These are phyloP conservation scores for Tephrocybe sp. DNA, from an alignment of 768 basidiomycete species.

Conservation along the genomic window DNA sequence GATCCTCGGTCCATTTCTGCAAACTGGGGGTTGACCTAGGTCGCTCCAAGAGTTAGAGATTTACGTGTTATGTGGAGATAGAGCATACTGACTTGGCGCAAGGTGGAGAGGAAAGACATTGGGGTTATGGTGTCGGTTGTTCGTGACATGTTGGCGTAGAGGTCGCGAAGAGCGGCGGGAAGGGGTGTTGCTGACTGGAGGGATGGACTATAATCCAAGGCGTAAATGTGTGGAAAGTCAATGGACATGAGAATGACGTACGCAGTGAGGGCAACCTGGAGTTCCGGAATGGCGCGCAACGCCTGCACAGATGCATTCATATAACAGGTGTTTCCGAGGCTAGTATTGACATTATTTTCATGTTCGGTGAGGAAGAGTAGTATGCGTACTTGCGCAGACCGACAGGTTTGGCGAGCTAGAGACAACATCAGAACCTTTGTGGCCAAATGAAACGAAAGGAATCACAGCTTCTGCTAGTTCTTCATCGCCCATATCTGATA, in stretches of 20 bases:
- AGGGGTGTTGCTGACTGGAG: constrained; percentile 40
- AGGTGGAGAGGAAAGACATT: constrained; percentile 55
- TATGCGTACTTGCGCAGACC: constrained; percentile 69
- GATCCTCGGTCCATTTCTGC: constrained; percentile 60
- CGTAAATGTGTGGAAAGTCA: not conserved
- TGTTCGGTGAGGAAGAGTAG: not conserved
- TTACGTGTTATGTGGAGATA: not conserved
- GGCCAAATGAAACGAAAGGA: not conserved
- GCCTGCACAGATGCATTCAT: constrained; percentile 96
- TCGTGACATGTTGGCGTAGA: constrained; percentile 70
- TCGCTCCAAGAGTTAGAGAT: not conserved
- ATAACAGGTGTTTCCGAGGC: constrained; percentile 94
- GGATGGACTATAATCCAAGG: constrained; percentile 25
- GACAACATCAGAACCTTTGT: constrained; percentile 8
- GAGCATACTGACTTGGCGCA: constrained; percentile 52
- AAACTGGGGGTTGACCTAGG: constrained; percentile 82
- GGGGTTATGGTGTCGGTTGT: constrained; percentile 81
- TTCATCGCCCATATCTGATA: constrained; percentile 78
- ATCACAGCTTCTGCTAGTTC: constrained; percentile 79
- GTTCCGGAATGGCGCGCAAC: constrained; percentile 88
- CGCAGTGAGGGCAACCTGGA: constrained; percentile 68
- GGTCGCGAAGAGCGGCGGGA: constrained; percentile 56
- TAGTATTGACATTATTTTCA: constrained; percentile 19
- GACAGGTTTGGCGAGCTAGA: constrained; percentile 73
- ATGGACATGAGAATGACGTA: constrained; percentile 29